Conservation (phyloP, 2,329 filamentous ascomycete species). For the Fusarium sp. region DNA sequence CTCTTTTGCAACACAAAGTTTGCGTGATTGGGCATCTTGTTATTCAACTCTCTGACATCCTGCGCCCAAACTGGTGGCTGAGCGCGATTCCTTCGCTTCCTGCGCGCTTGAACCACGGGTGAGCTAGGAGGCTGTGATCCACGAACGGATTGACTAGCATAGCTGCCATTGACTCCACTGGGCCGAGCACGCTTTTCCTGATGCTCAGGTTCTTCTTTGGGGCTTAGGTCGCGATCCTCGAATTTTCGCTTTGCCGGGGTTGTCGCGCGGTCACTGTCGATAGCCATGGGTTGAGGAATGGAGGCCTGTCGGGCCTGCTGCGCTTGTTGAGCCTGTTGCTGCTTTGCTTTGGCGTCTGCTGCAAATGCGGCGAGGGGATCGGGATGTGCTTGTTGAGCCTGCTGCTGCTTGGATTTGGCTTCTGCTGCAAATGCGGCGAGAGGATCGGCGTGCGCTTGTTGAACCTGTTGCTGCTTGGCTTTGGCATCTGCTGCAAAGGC, state of each 20-base stretch:
- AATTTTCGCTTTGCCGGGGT: conserved; percentile 58
- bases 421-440: conserved; percentile 45
- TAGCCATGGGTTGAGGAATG: conserved; percentile 45
- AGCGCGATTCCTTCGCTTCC: conserved; percentile 54
- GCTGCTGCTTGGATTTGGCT: conserved; percentile 34
- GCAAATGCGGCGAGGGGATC: conserved; percentile 48
- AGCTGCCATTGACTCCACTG: conserved; percentile 61
- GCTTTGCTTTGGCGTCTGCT: conserved; percentile 42
- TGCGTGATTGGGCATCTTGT: conserved; percentile 51
- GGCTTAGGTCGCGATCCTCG: conserved; percentile 57
- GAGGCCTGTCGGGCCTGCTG: conserved; percentile 28
- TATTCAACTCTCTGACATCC: conserved; percentile 51
- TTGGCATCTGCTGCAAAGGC: conserved; percentile 46
- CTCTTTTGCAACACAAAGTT: conserved; percentile 47
- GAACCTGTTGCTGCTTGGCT: conserved; percentile 28
- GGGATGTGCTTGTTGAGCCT: conserved; percentile 33
- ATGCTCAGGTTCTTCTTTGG: conserved; percentile 62
- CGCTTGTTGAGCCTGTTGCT: conserved; percentile 17
- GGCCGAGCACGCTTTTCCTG: conserved; percentile 61
- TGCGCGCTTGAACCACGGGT: conserved; percentile 52
- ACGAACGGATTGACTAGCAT: conserved; percentile 22
- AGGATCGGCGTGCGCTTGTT: conserved; percentile 43
- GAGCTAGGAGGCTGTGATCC: conserved; percentile 47
- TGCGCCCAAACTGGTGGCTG: conserved; percentile 64
- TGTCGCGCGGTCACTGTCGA: conserved; percentile 48